Evolutionary conservation across 2,329 filamentous ascomycete species (phyloP), one percentile per base, ranked within the genome.

Genomic region (Neonectria faginata): DNA sequence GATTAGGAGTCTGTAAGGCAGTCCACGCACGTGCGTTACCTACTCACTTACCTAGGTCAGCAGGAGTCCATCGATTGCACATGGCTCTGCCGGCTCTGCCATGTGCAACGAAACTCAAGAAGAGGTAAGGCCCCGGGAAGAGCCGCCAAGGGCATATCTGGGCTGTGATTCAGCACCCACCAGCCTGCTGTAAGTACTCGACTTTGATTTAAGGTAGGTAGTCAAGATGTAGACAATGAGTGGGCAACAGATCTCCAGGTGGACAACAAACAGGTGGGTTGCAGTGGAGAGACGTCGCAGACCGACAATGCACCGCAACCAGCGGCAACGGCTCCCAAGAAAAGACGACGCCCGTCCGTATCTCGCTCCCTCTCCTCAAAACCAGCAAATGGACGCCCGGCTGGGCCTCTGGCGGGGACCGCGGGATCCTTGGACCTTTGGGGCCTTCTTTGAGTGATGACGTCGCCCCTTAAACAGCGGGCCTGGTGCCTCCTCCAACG

Each of bases 241-340:
- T 36, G 47, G 36, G 57, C 25, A 31, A 31, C 29, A 22, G 22
- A 22, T 22, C 22, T 22, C 22, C 22, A 22, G 22, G 22, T 22
- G 22, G 29, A 31, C 9, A 31, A 31, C 29, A 31, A 36, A 29
- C 33, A 12, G 33, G 54, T 53, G 54, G 48, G 54, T 52, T 62
- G n/a, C 41, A 53, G 60, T 62, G 53, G 60, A 62, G 60, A 62
- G 48, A 53, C 5, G 39, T 41, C 33, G 54, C 53, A 57, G 36
- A 27, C 52, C 54, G 41, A 31, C 52, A 57, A 52, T 27, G 11
- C 2, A 18, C 39, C 45, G 45, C 53, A 51, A 62, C 48, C 53
- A 50, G 55, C 60, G 18, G 48, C 41, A 48, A 48, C 27, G 29
- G 36, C 60, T 58, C 60, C 48, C 22, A 44, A 62, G 25, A 52